Base-by-base conservation (phyloP, 208 protist species). In the Trypanosoma rangeli region DNA sequence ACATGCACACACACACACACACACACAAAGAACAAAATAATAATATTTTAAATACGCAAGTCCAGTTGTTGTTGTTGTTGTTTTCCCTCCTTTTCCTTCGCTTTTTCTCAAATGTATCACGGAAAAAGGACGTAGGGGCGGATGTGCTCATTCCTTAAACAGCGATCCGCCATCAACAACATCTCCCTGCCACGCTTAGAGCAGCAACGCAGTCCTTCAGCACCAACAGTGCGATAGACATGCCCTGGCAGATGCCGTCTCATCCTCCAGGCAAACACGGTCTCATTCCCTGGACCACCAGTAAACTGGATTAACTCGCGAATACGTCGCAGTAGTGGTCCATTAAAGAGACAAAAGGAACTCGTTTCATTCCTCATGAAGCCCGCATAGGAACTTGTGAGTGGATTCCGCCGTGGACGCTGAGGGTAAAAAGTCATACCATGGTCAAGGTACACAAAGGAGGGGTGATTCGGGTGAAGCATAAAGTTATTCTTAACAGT, bases 401-500 rank as follows among this genome's bases (percentile, higher is more conserved):
- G 75, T 0, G 78, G 61, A 59, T 83, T 83, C 24, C 67, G 37
- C 1, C 59, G 35, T 55, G 73, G 73, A 37, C 49, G 35, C 26
- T 24, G 22, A 37, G 15, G 20, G 29, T 53, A 76, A 48, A 83
- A 80, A 29, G 67, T 39, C 74, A 80, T 73, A 18, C 78, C 78
- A 26, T 83, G 73, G 66, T 83, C 78, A 18, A 83, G 64, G 60
- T 80, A 74, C 20, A 83, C 53, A 64, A 80, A 83, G 12, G 73
- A 60, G 24, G 78, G 78, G 42, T 65, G 62, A 42, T 75, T 75
- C 3, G 78, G 78, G 57, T 83, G 78, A 50, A 68, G 59, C 53
- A 74, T 55, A 49, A 52, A 35, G 0, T 10, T 50, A 15, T 69
- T 48, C 24, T 52, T n/a, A 16, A 3, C 13, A 33, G 5, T 20